Evolutionary conservation across 108 stramenopile species (phyloP), one percentile per base, ranked within the genome.

Genomic region (Pseudonitzschia pungens): DNA sequence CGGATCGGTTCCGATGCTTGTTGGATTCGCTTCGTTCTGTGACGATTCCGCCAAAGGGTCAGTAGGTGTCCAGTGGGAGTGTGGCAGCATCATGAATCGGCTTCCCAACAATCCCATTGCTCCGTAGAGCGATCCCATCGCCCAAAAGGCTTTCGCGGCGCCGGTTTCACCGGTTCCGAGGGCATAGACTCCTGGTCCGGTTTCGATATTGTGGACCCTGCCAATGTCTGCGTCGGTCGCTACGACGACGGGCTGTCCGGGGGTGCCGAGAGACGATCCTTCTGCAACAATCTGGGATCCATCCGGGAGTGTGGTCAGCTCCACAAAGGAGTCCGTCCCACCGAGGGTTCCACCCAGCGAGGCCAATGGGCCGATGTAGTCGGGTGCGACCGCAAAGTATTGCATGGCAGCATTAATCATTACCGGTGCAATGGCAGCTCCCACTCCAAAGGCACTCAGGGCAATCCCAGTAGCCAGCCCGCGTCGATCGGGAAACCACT

Each of bases 401-500:
- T 91, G 82, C 29, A 86, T 75, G 0, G 88, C 73, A 24, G 60
- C 45, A 60, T 91, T 87, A 43, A 88, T 89, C 68, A 91, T 10
- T 31, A 86, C 85, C 8, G 95, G 88, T 22, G 92, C 90, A n/a
- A 93, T 32, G 42, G 93, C 87, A 7, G 95, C 92, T 9, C 92
- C 95, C 24, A 87, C 89, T 2, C 91, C 95, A 74, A 94, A 94
- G 22, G 89, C 95, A n/a, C 82, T 76, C 43, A 96, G 80, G 15
- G 91, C 84, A 36, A 92, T 62, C 0, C 92, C 92, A 3, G 92
- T 90, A 0, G 92, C 92, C 51, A 96, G 65, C 1, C 90, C 95
- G 32, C 90, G 86, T 65, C 82, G 86, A 63, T 96, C 95, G 5
- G 95, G 95, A 68, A 96, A 92, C 88, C 92, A 94, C 63, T 81